Evolutionary conservation across 2,329 filamentous ascomycete species (phyloP).

Genomic region (Fusarium citri): DNA sequence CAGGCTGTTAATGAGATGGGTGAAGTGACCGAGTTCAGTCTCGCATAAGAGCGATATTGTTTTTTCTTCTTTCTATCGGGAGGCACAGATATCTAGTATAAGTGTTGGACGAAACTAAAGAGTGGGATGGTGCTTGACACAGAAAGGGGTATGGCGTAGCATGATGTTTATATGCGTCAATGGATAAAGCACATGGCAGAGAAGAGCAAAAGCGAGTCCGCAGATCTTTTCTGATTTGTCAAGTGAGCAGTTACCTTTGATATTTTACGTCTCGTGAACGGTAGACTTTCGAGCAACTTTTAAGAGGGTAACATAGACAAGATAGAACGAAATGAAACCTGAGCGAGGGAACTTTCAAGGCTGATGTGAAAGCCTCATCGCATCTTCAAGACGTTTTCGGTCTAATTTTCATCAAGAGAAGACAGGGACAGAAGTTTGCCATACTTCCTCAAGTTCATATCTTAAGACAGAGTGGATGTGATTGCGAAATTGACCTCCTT

Average conservation of each 20-base stretch:
- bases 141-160: background rate
- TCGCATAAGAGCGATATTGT: slow-evolving; percentile 63
- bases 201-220: slow-evolving; percentile 36
- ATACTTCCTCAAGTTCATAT: background rate
- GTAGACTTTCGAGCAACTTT: background rate
- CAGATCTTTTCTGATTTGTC: slow-evolving; percentile 31
- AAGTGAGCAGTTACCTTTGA: slow-evolving; percentile 19
- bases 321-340: background rate
- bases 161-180: slow-evolving; percentile 10
- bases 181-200: slow-evolving; percentile 17
- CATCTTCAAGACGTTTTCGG: background rate
- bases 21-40: slow-evolving; percentile 81
- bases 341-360: background rate
- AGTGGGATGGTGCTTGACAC: background rate
- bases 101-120: slow-evolving; percentile 1
- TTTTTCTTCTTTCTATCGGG: background rate
- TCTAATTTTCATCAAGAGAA: background rate
- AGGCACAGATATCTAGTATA: background rate
- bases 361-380: background rate
- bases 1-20: slow-evolving; percentile 82
- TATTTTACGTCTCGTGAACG: background rate
- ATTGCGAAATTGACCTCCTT: too few species aligned
- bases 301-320: background rate
- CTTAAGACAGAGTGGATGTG: background rate
- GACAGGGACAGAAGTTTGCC: background rate